Evolutionary conservation across 2,329 filamentous ascomycete genomes (phyloP).

Genomic region (Periconia digitata): DNA sequence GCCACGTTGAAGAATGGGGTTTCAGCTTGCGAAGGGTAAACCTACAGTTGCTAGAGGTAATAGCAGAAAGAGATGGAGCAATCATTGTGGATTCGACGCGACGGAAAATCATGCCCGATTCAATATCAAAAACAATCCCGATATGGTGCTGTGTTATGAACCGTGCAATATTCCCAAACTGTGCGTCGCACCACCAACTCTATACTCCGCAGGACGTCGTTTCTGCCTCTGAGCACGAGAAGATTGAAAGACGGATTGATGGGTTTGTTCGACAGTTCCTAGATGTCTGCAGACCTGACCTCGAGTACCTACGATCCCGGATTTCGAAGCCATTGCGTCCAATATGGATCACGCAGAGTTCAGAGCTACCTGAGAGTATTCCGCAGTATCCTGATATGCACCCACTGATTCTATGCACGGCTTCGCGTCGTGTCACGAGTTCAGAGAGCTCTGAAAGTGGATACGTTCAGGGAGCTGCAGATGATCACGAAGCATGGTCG

Average conservation of each 20-base stretch:
- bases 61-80: constrained; percentile 57
- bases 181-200: constrained; percentile 54
- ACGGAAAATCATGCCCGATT: constrained; percentile 92
- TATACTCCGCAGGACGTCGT: constrained; percentile 73
- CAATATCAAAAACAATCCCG: constrained; percentile 88
- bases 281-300: constrained; percentile 61
- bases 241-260: constrained; percentile 69
- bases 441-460: constrained; percentile 69
- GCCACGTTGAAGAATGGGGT: constrained; percentile 86
- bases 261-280: constrained; percentile 55
- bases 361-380: constrained; percentile 50
- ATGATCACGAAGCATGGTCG: constrained; percentile 94
- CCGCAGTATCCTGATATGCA: constrained; percentile 60
- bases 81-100: constrained; percentile 93
- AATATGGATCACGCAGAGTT: constrained; percentile 77
- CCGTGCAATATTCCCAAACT: constrained; percentile 69
- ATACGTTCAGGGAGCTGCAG: constrained; percentile 92
- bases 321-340: constrained; percentile 74
- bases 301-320: constrained; percentile 55
- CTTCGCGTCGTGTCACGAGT: constrained; percentile 70
- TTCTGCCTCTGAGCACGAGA: constrained; percentile 72
- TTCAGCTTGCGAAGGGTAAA: constrained; percentile 87
- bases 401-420: constrained; percentile 81
- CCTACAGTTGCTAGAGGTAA: constrained; percentile 71
- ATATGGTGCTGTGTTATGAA: constrained; percentile 94